Percentiles rank a stretch among this genome's conserved stretches.
Evolutionary conservation across 2,329 filamentous ascomycete species (phyloP).

Genomic region (Botrytis hyacinthi): DNA sequence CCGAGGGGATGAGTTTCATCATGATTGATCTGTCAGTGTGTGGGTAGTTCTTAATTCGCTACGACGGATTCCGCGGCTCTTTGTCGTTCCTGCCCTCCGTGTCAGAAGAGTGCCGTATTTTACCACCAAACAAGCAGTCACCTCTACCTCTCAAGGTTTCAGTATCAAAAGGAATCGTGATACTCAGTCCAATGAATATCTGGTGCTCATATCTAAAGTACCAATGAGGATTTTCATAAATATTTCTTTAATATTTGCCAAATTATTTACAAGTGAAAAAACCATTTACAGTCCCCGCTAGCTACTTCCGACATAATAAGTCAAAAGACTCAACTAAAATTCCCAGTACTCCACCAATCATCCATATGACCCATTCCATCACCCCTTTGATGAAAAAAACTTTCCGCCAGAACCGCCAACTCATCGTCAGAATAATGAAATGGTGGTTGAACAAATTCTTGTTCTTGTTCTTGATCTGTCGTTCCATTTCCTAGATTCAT

Average conservation of each 20-base stretch:
- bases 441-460: constrained; percentile 3
- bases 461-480: constrained; percentile 25
- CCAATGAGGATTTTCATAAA: neutral
- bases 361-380: constrained; percentile 22
- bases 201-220: neutral
- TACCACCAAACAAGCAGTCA: neutral
- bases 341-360: constrained; percentile 29
- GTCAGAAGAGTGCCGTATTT: neutral
- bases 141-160: neutral
- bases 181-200: rapidly evolving
- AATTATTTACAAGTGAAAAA: neutral
- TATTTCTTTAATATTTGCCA: neutral
- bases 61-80: no score
- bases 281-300: neutral
- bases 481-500: neutral
- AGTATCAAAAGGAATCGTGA: neutral
- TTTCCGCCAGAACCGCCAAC: constrained; percentile 47
- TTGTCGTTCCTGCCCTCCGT: neutral
- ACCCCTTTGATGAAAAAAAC: constrained; percentile 47
- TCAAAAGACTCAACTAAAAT: neutral
- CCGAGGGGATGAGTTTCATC: no score
- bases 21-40: no score
- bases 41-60: no score
- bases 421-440: constrained; percentile 42
- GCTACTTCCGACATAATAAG: neutral